Base-by-base conservation (phyloP, 1,284 basidiomycete genomes). In the Sparassis latifolia region DNA sequence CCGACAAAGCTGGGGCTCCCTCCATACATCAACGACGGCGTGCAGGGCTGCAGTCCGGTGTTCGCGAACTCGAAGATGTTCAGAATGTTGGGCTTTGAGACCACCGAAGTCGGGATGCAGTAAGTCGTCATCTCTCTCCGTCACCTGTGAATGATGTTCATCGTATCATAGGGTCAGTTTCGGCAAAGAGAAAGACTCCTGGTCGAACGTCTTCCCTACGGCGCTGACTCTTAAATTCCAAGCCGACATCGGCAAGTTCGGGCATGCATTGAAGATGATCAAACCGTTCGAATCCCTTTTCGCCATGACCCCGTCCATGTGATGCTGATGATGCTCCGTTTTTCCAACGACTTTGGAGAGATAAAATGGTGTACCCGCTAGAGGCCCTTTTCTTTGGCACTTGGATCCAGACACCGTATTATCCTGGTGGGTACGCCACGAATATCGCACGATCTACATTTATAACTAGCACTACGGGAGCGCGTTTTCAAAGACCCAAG, bases 171-270 rank as follows among this genome's bases (percentile, higher is more conserved):
- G 64, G 61, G 80, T 84, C 28, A 79, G 77, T 47, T 84, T 85
- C 60, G 80, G 82, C 40, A 78, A 79, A 53, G 80, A 75, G 49
- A 72, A 67, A n/a, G 67, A 74, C 47, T 85, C 85, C 60, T 86
- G 82, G 82, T 76, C 77, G 49, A 84, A 85, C 59, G 73, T 82
- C 48, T 85, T 81, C 62, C 81, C 82, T 3, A 79, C 79, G 42
- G 59, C 73, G 40, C 70, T 83, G 27, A 71, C 73, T 27, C 69
- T 79, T 43, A 71, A 75, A 55, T 69, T 78, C 70, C 60, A 66
- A 54, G 51, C 59, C 28, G 80, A 84, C 52, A 84, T 84, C 61
- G 75, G 71, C 62, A 78, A 78, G 48, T 84, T 86, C 62, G 75
- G 77, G 10, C 69, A 69, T 42, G 77, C 75, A 1, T 68, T 85